phyloP scores from a whole-genome alignment of 2,329 filamentous ascomycete species.

The Neonectria neomacrospora region DNA sequence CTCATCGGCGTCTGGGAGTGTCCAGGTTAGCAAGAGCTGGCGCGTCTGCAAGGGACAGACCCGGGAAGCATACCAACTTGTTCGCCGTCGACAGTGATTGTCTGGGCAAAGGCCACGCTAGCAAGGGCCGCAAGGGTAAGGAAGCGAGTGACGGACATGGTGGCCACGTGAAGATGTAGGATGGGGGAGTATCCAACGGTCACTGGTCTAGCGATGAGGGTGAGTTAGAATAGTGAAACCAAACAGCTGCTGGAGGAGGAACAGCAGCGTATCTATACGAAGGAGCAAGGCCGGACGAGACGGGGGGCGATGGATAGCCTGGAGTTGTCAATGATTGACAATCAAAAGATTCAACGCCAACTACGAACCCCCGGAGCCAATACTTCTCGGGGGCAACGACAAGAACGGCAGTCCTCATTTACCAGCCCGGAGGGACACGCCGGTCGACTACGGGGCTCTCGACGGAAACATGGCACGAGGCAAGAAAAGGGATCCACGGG shows the following conservation, averaged over 20 bases:
- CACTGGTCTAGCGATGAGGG: constrained; percentile 7
- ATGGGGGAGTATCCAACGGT: constrained; percentile 8
- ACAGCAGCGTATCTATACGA: constrained; percentile 25
- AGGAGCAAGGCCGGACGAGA: not conserved
- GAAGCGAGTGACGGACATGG: constrained; percentile 30
- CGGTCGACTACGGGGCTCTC: constrained; percentile 18
- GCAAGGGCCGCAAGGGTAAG: constrained; percentile 31
- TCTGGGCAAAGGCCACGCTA: constrained; percentile 38
- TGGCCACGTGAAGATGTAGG: constrained; percentile 14
- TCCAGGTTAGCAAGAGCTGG: constrained; percentile 2
- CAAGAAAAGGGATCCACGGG: constrained; percentile 7
- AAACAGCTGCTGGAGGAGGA: constrained; percentile 11
- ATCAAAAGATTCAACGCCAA: constrained; percentile 14
- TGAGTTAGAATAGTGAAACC: constrained; percentile 14
- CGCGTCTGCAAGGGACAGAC: not conserved
- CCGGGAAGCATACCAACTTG: constrained; percentile 36
- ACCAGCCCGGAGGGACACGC: constrained; percentile 16
- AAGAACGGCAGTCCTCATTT: constrained; percentile 25
- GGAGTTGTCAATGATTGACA: constrained; percentile 13
- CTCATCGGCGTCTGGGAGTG: constrained; percentile 24
- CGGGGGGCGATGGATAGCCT: not conserved
- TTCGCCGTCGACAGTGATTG: constrained; percentile 40
- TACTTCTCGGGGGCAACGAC: constrained; percentile 18
- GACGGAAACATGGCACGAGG: constrained; percentile 11
- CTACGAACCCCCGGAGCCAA: constrained; percentile 8